These are phyloP conservation scores for Lachnellula subtilissima DNA, from an alignment of 2,329 filamentous ascomycete species.

Conservation along the genomic window DNA sequence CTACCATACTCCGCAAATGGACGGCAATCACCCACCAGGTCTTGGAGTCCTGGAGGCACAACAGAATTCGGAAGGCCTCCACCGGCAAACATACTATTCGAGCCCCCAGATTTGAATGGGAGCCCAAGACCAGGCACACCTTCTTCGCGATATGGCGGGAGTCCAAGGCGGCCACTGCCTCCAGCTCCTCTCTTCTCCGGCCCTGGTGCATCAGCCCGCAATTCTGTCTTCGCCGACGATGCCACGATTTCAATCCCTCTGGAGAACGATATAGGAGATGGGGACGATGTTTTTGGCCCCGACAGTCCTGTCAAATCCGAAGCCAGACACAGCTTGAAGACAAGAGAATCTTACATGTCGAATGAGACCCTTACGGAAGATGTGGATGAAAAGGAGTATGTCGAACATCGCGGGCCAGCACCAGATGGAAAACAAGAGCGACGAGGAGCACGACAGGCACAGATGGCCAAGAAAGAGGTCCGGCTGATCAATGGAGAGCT, in stretches of 20 bases:
- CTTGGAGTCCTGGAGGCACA: conserved; percentile 43
- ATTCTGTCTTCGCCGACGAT: conserved; percentile 56
- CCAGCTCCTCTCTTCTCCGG: conserved; percentile 79
- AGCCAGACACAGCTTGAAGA: conserved; percentile 13
- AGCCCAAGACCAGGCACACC: conserved; percentile 87
- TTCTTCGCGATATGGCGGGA: conserved; percentile 82
- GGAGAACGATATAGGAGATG: conserved; percentile 44
- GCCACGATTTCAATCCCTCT: conserved; percentile 70
- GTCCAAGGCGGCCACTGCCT: conserved; percentile 79
- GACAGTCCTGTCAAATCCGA: conserved; percentile 31
- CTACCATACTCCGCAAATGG: conserved; percentile 48
- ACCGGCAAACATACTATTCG: conserved; percentile 69
- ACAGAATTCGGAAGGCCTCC: conserved; percentile 62
- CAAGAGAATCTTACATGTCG: conserved; percentile 37
- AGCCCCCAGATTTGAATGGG: conserved; percentile 84
- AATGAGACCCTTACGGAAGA: conserved; percentile 33
- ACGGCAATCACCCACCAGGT: conserved; percentile 49
- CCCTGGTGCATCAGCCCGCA: conserved; percentile 45
- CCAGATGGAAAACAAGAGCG: conserved; percentile 83
- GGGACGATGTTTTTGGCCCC: conserved; percentile 67
- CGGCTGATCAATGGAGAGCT: conserved; percentile 96
- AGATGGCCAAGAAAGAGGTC: conserved; percentile 91
- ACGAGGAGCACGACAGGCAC: conserved; percentile 77
- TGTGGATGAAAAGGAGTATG: conserved; percentile 48
- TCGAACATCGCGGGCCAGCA: conserved; percentile 80